Evolutionary conservation across 768 basidiomycete genomes (phyloP), one percentile per base, ranked within the genome.

Genomic region (Sutorius australiensis): DNA sequence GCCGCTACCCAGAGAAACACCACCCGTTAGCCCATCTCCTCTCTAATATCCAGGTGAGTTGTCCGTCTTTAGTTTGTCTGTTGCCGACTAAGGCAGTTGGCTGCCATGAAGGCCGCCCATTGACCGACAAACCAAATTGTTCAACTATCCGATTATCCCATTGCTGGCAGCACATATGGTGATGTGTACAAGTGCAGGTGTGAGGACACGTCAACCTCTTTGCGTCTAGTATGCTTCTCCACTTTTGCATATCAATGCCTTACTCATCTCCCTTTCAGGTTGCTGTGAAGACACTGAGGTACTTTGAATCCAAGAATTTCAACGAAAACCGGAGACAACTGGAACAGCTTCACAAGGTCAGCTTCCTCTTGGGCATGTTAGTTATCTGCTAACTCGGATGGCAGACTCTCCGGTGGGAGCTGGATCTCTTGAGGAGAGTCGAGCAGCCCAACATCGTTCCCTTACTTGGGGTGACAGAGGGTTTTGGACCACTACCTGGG

Each of bases 391-490:
- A 24, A 24, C 24, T 24, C 24, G 2, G 24, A 4, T 24, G 21
- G 24, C 40, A 45, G 49, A 33, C 19, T 30, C 47, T 67, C 24
- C 51, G 57, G 8, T 55, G 66, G 36, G 66, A 67, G 43, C 49
- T 66, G 14, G 54, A 57, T 14, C 55, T 66, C 17, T 68, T 67
- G 67, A 57, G 49, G 38, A 27, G 54, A 41, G 50, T 67, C 2
- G 30, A n/a, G 19, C 14, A 58, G 62, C 44, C 45, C 24, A 64
- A 67, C 41, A 54, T 67, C 14, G 45, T 67, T n/a, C 59, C 61
- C 10, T 56, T 67, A 12, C 57, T 53, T 30, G 63, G 67, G 10
- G 36, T 58, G 9, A 45, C 62, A 24, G 58, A 50, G 12, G 59
- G 62, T 28, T 64, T 60, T 42, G 65, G 67, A 14, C 56, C 57